Percentiles rank a stretch among this genome's conserved stretches.
These are phyloP conservation scores for Kluyveromyces aestuarii DNA, from an alignment of 805 yeast genomes.

Conservation along the genomic window DNA sequence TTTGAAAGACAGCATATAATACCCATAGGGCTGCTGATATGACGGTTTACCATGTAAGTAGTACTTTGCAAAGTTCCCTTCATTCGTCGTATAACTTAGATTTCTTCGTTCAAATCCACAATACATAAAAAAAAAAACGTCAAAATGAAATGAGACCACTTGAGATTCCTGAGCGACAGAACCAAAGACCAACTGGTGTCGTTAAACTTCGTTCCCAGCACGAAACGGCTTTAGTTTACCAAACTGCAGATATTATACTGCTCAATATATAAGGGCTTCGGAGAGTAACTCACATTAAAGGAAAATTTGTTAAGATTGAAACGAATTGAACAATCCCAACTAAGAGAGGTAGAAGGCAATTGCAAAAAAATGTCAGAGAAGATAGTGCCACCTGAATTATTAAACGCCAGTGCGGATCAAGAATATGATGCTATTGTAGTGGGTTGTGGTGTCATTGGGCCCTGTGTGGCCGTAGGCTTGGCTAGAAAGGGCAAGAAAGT, in stretches of 20 bases:
- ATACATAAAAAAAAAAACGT: background rate
- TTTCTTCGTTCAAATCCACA: background rate
- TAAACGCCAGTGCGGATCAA: conserved; percentile 22
- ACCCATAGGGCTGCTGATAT: background rate
- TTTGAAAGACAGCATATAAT: too few species aligned
- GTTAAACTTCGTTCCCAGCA: background rate
- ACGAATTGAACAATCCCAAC: background rate
- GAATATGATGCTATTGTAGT: conserved; percentile 76
- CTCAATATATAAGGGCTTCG: background rate
- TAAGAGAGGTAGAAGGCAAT: background rate
- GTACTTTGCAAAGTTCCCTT: background rate
- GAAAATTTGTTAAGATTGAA: background rate
- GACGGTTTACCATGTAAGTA: background rate
- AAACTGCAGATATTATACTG: background rate
- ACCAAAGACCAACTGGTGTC: background rate
- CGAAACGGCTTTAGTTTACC: background rate
- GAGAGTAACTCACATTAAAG: background rate
- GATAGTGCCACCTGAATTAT: conserved; percentile 12
- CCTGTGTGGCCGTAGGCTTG: conserved; percentile 80
- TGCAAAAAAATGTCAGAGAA: background rate
- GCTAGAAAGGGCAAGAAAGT: conserved; percentile 88
- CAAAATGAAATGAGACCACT: background rate
- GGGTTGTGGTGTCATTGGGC: conserved; percentile 99
- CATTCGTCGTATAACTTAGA: background rate
- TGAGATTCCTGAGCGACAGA: background rate